Percentiles rank a stretch among this genome's conserved stretches.
Conservation (phyloP, 495 filamentous ascomycete species). For the Aspergillus diversus region DNA sequence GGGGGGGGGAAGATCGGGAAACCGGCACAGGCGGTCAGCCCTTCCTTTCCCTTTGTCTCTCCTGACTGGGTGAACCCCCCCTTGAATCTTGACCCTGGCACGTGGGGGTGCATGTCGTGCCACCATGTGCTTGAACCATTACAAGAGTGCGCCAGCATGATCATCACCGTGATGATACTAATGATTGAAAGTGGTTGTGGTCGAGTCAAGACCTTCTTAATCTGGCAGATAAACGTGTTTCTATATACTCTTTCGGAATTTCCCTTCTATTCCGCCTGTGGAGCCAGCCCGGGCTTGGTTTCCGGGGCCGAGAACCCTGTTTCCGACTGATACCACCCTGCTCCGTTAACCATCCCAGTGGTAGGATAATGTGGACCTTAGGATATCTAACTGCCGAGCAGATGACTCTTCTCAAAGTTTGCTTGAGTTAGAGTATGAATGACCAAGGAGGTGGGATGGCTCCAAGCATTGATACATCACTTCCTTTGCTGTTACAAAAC, state of each 20-base stretch:
- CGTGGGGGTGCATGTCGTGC: too few species aligned
- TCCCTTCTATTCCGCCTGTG: not conserved
- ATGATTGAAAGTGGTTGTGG: too few species aligned
- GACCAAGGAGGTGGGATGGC: not conserved
- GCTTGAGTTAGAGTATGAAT: not conserved
- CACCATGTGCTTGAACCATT: too few species aligned
- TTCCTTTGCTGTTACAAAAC: not conserved
- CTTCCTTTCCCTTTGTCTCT: not conserved
- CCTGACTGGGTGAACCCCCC: slow-evolving; percentile 6
- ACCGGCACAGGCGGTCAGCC: slow-evolving; percentile 19
- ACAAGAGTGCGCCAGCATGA: too few species aligned
- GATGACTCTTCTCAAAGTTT: not conserved
- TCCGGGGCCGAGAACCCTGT: slow-evolving; percentile 5
- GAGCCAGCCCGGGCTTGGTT: not conserved
- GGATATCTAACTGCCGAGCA: not conserved
- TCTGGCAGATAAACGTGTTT: too few species aligned
- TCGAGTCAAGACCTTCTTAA: too few species aligned
- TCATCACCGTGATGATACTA: too few species aligned
- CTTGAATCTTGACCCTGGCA: not conserved
- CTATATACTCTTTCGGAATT: not conserved
- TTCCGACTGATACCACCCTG: not conserved
- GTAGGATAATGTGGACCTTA: not conserved
- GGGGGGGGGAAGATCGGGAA: not conserved
- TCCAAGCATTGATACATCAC: slow-evolving; percentile 1
- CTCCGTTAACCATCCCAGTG: not conserved